Evolutionary conservation across 2,329 filamentous ascomycete genomes (phyloP).

Genomic region (Colletotrichum cordylinicola): DNA sequence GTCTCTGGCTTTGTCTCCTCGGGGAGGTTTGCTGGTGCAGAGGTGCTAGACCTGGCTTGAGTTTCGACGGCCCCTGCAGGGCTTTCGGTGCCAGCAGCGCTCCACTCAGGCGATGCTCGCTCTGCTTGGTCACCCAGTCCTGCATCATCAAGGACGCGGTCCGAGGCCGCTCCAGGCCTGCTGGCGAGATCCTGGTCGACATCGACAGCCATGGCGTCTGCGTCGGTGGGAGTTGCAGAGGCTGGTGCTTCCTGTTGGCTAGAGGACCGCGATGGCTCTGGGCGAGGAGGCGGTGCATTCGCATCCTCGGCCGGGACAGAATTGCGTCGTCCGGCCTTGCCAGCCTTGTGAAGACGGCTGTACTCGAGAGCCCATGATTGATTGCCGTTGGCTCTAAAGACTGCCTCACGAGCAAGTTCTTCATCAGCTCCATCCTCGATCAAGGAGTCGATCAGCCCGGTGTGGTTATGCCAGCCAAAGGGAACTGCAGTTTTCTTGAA

Average conservation of each 20-base stretch:
- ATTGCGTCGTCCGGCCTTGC: conserved; percentile 65
- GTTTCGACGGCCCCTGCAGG: neutral
- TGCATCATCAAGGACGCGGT: conserved; percentile 29
- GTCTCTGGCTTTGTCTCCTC: conserved; percentile 25
- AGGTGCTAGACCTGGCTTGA: conserved; percentile 5
- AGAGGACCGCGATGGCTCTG: conserved; percentile 20
- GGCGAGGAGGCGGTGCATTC: conserved; percentile 34
- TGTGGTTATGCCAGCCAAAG: conserved; percentile 51
- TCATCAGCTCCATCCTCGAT: conserved; percentile 57
- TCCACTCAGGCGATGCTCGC: conserved; percentile 28
- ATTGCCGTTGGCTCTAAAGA: conserved; percentile 81
- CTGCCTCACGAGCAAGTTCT: conserved; percentile 75
- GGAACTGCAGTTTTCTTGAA: conserved; percentile 49
- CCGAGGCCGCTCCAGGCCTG: conserved; percentile 16
- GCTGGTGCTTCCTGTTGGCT: conserved; percentile 28
- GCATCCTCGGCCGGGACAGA: conserved; percentile 70
- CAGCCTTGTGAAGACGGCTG: conserved; percentile 67
- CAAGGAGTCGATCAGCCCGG: conserved; percentile 27
- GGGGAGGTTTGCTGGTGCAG: conserved; percentile 27
- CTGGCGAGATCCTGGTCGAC: conserved; percentile 24
- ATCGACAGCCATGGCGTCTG: conserved; percentile 39
- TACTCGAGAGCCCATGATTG: conserved; percentile 71
- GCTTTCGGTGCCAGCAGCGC: conserved; percentile 24
- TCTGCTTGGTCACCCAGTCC: conserved; percentile 26
- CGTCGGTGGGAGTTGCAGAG: conserved; percentile 2